These are phyloP conservation scores for Closterium sp. DNA, from an alignment of 139 green algal species.

Conservation along the genomic window DNA sequence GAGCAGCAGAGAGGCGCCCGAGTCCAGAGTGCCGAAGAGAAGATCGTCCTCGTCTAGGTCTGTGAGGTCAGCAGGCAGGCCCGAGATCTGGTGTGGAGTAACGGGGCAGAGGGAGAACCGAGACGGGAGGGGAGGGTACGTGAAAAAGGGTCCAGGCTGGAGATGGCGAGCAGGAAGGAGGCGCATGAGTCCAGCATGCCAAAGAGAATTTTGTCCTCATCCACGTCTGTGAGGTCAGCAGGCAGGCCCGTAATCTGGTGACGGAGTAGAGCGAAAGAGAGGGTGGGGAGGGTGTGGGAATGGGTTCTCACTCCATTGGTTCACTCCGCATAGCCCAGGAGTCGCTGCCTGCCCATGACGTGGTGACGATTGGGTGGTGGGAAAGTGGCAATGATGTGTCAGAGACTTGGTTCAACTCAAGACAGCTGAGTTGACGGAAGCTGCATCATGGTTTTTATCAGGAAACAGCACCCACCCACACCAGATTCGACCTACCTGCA, in stretches of 20 bases:
- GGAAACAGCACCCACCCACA: not conserved
- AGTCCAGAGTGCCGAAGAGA: constrained; percentile 2
- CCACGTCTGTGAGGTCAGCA: no score
- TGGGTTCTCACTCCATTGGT: not conserved
- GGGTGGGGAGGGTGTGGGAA: not conserved
- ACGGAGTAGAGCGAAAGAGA: not conserved
- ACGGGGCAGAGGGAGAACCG: no score
- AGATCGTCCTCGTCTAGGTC: constrained; percentile 20
- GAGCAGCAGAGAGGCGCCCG: not conserved
- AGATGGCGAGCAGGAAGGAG: no score
- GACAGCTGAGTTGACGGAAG: not conserved
- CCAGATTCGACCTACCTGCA: not conserved
- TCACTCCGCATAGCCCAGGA: not conserved
- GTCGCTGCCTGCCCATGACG: not conserved
- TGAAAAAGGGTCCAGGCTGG: no score
- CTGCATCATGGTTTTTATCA: no score
- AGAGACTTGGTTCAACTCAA: no score
- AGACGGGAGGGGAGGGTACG: no score
- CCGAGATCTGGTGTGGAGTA: not conserved
- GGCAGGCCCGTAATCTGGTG: not conserved
- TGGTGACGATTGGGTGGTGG: no score
- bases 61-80: not conserved
- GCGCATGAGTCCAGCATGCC: no score
- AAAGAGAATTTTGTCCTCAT: no score
- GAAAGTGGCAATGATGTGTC: no score